A percentile compares a stretch with the other conserved stretches of the same genome.
These are phyloP conservation scores for Penicillium sp. DNA, from an alignment of 2,329 filamentous ascomycete genomes.

Conservation along the genomic window DNA sequence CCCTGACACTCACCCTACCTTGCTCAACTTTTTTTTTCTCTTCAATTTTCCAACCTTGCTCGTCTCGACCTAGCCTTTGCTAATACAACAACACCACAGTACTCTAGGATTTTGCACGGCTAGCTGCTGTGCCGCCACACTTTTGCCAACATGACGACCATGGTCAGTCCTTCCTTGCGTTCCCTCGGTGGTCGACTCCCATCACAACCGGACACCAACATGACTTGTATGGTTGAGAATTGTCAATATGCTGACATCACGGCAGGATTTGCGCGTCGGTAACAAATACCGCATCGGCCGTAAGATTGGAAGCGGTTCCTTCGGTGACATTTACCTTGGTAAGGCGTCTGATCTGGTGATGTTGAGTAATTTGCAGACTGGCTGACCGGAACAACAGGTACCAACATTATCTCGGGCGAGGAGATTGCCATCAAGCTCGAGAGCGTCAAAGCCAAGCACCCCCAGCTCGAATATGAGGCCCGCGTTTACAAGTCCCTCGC, in stretches of 20 bases:
- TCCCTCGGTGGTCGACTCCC: neutral
- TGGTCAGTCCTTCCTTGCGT: constrained; percentile 24
- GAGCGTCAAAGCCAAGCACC: constrained; percentile 98
- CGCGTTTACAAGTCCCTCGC: constrained; percentile 82
- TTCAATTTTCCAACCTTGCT: neutral
- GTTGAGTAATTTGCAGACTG: too few relatives aligned
- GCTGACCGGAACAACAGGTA: constrained; percentile 51
- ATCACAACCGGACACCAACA: too few relatives aligned
- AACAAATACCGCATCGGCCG: constrained; percentile 99
- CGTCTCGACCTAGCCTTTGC: neutral
- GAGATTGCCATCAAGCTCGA: constrained; percentile 99
- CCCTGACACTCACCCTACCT: constrained; percentile 7
- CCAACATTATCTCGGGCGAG: constrained; percentile 98
- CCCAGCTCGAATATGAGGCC: constrained; percentile 97
- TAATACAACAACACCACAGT: constrained; percentile 10
- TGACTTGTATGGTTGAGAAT: too few relatives aligned
- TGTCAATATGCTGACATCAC: constrained; percentile 13
- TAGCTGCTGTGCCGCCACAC: constrained; percentile 24
- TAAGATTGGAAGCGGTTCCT: constrained; percentile 96
- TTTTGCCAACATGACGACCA: constrained; percentile 33
- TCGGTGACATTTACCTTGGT: constrained; percentile 96
- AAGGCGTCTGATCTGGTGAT: constrained; percentile 24
- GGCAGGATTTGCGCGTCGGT: constrained; percentile 95
- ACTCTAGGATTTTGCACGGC: constrained; percentile 21
- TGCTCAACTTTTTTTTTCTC: constrained; percentile 2